These are phyloP conservation scores for Melocanna baccifera DNA, from an alignment of 176 grass and related monocot species.

Conservation along the genomic window DNA sequence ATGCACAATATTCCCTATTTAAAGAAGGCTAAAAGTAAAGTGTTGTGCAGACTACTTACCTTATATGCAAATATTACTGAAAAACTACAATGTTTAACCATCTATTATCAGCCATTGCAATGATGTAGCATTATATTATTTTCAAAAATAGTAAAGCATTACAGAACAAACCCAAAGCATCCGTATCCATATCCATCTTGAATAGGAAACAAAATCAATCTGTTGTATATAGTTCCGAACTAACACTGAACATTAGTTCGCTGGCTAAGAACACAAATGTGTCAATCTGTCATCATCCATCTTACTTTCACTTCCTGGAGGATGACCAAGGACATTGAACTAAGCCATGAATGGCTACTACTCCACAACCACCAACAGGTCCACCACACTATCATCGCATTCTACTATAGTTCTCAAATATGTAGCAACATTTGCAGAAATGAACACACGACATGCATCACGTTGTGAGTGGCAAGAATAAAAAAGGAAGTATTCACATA, in stretches of 20 bases:
- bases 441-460: not conserved
- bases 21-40: not conserved
- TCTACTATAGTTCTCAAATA: not conserved
- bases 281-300: not conserved
- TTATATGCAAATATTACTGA: not conserved
- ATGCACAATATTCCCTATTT: not conserved
- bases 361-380: not conserved
- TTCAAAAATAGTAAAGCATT: not conserved
- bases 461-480: not conserved
- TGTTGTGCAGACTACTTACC: not conserved
- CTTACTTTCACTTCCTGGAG: not conserved
- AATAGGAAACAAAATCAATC: slow-evolving; percentile 2
- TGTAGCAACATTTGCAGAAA: not conserved
- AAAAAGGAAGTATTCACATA: not conserved
- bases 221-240: not conserved
- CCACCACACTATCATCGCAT: not conserved
- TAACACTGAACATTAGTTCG: not conserved
- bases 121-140: not conserved
- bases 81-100: not conserved
- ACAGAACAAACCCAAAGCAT: not conserved
- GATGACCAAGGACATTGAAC: not conserved
- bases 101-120: not conserved
- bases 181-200: not conserved
- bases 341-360: not conserved
- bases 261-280: not conserved